These are phyloP conservation scores for Ambrosiella xylebori DNA, from an alignment of 2,329 filamentous ascomycete species.

Conservation along the genomic window DNA sequence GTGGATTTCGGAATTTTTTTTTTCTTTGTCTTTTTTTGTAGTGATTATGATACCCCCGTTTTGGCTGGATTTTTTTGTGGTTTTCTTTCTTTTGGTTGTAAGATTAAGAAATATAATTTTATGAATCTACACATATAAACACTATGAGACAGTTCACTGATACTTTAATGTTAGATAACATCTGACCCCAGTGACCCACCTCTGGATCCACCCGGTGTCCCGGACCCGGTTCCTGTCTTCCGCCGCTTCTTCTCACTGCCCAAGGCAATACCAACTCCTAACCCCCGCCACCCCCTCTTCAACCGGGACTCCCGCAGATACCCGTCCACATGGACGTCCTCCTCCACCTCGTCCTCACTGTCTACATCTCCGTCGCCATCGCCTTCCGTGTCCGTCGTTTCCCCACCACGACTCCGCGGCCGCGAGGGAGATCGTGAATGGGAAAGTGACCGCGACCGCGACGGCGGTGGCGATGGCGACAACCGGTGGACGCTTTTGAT, in stretches of 20 bases:
- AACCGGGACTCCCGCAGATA: conserved; percentile 41
- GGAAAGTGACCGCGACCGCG: background rate
- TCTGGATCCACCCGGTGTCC: background rate
- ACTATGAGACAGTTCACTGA: no score
- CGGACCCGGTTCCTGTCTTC: background rate
- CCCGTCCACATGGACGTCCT: conserved; percentile 50
- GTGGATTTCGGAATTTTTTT: background rate
- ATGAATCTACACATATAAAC: no score
- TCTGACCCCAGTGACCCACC: background rate
- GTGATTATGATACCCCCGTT: conserved; percentile 8
- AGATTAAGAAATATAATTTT: background rate
- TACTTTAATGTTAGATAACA: background rate
- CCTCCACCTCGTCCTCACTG: conserved; percentile 37
- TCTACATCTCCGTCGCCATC: conserved; percentile 15
- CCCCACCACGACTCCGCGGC: conserved; percentile 21
- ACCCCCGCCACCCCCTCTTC: conserved; percentile 30
- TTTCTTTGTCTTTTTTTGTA: conserved; percentile 2
- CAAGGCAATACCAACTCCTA: conserved; percentile 15
- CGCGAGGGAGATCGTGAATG: conserved; percentile 18
- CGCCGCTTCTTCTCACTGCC: background rate
- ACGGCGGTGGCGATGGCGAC: conserved; percentile 3
- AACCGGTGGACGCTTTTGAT: conserved; percentile 23
- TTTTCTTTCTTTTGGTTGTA: background rate
- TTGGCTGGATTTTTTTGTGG: background rate
- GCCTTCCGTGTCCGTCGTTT: conserved; percentile 16